Conservation (phyloP, 441 rosid species). For the Corymbia calophylla region DNA sequence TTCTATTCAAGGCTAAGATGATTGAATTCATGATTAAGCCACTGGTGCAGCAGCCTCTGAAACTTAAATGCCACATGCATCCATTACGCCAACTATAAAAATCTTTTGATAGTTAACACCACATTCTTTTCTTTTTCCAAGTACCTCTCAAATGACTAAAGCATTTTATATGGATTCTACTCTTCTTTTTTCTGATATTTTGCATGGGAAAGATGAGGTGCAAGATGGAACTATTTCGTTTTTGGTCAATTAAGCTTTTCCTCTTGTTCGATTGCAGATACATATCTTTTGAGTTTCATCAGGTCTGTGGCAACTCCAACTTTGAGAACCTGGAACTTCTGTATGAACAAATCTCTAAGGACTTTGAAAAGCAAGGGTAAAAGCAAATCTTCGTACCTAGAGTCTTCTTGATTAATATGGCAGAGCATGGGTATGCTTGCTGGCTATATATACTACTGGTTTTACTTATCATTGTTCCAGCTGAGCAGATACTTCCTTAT, state of each 20-base stretch:
- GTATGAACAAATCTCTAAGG: constrained; percentile 68
- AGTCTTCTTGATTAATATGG: constrained; percentile 13
- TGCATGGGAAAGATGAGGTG: neutral
- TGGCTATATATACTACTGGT: constrained; percentile 30
- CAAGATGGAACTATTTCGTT: neutral
- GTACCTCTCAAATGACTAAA: neutral
- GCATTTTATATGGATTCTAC: neutral
- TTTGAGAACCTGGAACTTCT: constrained; percentile 71
- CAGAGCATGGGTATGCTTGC: constrained; percentile 24
- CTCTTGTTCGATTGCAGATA: constrained; percentile 42
- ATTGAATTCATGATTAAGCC: neutral
- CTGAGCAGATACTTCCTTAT: constrained; percentile 85
- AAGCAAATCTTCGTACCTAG: constrained; percentile 1
- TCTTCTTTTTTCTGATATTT: neutral
- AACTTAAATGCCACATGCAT: neutral
- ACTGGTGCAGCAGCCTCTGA: neutral
- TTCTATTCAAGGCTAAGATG: neutral
- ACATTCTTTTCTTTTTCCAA: neutral
- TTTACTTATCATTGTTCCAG: constrained; percentile 50
- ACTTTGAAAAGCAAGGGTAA: constrained; percentile 84
- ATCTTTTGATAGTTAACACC: neutral
- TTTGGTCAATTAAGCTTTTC: neutral
- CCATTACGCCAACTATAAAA: neutral
- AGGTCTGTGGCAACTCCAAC: constrained; percentile 72
- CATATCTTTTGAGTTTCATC: constrained; percentile 81